Evolutionary conservation across 164 flowering plant species (phyloP).

Genomic region (Vitis cinerea): DNA sequence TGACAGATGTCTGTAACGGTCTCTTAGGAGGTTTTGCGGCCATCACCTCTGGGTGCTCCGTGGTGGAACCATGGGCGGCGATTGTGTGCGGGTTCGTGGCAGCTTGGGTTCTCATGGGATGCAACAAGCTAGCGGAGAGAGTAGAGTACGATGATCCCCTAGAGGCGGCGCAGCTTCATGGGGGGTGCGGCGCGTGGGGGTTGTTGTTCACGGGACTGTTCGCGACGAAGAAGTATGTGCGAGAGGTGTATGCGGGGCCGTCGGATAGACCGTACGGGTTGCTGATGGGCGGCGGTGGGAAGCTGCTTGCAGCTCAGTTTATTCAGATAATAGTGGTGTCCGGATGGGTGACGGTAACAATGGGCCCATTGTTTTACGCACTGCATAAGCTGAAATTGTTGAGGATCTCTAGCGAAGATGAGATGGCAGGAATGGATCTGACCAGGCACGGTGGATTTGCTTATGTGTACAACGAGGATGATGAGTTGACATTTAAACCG

Average conservation of each 20-base stretch:
- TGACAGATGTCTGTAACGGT: slow-evolving; percentile 6
- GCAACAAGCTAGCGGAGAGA: slow-evolving; percentile 16
- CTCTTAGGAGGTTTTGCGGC: slow-evolving; percentile 12
- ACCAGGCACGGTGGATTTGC: slow-evolving; percentile 41
- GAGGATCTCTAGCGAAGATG: slow-evolving; percentile 37
- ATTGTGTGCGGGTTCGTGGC: slow-evolving; percentile 20
- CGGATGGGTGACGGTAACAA: slow-evolving; percentile 37
- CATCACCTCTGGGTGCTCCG: slow-evolving; percentile 18
- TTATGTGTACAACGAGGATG: slow-evolving; percentile 17
- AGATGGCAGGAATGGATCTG: slow-evolving; percentile 41
- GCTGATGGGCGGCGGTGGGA: slow-evolving; percentile 37
- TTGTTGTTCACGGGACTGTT: slow-evolving; percentile 35
- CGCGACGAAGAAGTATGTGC: slow-evolving; percentile 25
- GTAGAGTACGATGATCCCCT: slow-evolving; percentile 17
- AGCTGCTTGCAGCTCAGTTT: slow-evolving; percentile 31
- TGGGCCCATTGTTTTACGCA: slow-evolving; percentile 31
- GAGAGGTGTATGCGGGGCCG: slow-evolving; percentile 26
- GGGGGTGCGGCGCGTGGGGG: slow-evolving; percentile 44
- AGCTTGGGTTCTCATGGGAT: slow-evolving; percentile 14
- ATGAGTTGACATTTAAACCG: not conserved
- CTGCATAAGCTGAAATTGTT: slow-evolving; percentile 28
- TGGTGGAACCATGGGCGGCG: slow-evolving; percentile 26
- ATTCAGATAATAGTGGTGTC: slow-evolving; percentile 32
- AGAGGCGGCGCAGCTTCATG: slow-evolving; percentile 34
- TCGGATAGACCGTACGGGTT: slow-evolving; percentile 32